A percentile compares a stretch with the other conserved stretches of the same genome.
These are phyloP conservation scores for Microdochium bolleyi DNA, from an alignment of 2,329 filamentous ascomycete genomes.

Conservation along the genomic window DNA sequence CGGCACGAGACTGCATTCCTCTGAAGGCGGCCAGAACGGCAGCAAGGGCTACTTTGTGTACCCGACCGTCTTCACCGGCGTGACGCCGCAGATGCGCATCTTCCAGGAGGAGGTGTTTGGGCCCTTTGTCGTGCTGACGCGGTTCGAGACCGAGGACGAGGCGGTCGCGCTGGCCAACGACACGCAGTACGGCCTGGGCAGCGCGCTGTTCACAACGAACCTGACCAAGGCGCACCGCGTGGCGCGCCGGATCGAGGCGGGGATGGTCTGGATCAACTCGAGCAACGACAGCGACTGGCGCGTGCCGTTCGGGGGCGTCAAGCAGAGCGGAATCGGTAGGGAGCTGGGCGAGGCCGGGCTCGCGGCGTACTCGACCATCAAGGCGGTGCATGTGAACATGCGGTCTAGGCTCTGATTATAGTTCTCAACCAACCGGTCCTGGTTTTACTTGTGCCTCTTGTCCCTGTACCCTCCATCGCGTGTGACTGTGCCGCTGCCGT, in stretches of 20 bases:
- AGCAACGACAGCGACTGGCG: constrained; percentile 2
- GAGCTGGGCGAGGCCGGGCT: constrained; percentile 5
- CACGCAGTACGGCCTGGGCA: constrained; percentile 39
- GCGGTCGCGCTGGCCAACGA: constrained; percentile 10
- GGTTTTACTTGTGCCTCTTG: too few relatives aligned
- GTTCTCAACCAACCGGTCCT: too few relatives aligned
- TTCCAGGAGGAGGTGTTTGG: constrained; percentile 4
- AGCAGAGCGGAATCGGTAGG: constrained; percentile 3
- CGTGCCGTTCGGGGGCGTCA: constrained; percentile 4
- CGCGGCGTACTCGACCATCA: constrained; percentile 4
- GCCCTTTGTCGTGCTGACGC: constrained; percentile 1
- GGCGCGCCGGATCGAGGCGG: constrained; percentile 40
- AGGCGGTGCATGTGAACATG: constrained; percentile 8
- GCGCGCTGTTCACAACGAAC: constrained; percentile 41
- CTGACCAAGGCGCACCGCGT: constrained; percentile 23
- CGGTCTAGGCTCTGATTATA: not conserved
- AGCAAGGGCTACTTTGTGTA: constrained; percentile 1
- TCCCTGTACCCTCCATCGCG: too few relatives aligned
- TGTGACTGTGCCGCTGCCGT: too few relatives aligned
- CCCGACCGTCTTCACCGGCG: constrained; percentile 2
- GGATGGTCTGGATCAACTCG: constrained; percentile 22
- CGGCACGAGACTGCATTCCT: constrained; percentile 36
- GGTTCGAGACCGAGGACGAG: constrained; percentile 2
- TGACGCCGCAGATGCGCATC: constrained; percentile 2
- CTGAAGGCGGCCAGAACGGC: not conserved